Conservation (phyloP, 352 stramenopile genomes). For the Thalassiosira livingstoniorum region DNA sequence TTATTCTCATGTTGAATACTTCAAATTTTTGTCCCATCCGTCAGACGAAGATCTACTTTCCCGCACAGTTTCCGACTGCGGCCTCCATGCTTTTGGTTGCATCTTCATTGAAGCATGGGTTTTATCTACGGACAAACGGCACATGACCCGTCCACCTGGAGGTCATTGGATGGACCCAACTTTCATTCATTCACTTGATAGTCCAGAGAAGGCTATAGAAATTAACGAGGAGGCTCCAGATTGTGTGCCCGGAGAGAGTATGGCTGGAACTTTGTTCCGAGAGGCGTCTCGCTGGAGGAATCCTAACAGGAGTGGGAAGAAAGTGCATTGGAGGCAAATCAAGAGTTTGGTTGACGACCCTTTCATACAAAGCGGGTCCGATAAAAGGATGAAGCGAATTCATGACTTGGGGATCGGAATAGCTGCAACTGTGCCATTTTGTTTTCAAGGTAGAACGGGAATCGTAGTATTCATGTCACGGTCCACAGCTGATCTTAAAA, state of each 20-base stretch:
- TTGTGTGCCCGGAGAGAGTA: slow-evolving; percentile 29
- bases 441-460: slow-evolving; percentile 28
- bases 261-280: slow-evolving; percentile 37
- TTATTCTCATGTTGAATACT: too few relatives aligned
- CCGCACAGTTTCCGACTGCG: slow-evolving; percentile 45
- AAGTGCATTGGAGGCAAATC: slow-evolving; percentile 52
- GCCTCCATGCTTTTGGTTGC: slow-evolving; percentile 53
- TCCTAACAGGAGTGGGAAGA: not conserved
- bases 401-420: slow-evolving; percentile 38
- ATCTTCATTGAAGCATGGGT: slow-evolving; percentile 70
- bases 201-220: not conserved
- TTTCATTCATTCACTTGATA: slow-evolving; percentile 16
- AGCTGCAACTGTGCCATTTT: slow-evolving; percentile 43
- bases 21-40: too few relatives aligned
- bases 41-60: slow-evolving; percentile 56
- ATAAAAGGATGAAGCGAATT: slow-evolving; percentile 25
- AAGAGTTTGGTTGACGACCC: slow-evolving; percentile 49
- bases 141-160: slow-evolving; percentile 37
- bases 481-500: slow-evolving; percentile 21
- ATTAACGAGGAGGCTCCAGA: slow-evolving; percentile 22
- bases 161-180: slow-evolving; percentile 61
- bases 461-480: slow-evolving; percentile 67
- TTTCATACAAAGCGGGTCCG: slow-evolving; percentile 28
- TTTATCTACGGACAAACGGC: slow-evolving; percentile 19
- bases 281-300: slow-evolving; percentile 9